Percentiles rank a stretch among this genome's conserved stretches.
Conservation (phyloP, 345 rosid species). For the Eucalyptus sideroxylon region DNA sequence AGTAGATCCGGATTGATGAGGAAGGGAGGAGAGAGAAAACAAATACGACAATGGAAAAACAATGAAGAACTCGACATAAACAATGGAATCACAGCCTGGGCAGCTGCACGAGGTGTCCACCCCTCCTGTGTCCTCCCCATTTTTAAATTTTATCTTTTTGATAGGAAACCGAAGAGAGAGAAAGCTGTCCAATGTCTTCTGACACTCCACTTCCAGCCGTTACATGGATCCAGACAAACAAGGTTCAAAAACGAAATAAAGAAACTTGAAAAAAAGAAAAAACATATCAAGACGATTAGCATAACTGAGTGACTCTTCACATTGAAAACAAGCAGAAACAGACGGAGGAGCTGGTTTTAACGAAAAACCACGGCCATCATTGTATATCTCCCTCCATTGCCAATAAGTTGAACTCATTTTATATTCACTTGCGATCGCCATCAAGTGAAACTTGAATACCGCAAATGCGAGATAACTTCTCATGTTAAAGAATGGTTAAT, state of each 20-base stretch:
- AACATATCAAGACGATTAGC: background rate
- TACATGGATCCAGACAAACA: background rate
- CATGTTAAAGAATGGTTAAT: background rate
- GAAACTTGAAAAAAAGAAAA: background rate
- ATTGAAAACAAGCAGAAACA: background rate
- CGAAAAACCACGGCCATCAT: background rate
- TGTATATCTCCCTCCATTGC: background rate
- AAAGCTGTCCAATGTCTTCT: background rate
- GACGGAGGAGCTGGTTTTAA: background rate
- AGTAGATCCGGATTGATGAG: background rate
- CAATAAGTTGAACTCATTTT: background rate
- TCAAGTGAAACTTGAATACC: background rate
- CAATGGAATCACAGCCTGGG: background rate
- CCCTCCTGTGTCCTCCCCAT: background rate
- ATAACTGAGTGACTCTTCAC: background rate
- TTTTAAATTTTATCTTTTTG: background rate
- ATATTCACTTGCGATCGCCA: background rate
- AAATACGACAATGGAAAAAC: background rate
- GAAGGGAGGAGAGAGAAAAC: background rate
- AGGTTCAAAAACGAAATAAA: background rate
- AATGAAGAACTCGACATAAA: background rate
- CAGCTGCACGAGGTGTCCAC: background rate
- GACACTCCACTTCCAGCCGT: background rate
- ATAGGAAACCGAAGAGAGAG: background rate
- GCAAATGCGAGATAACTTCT: background rate